A percentile compares a stretch with the other conserved stretches of the same genome.
Conservation (phyloP, 768 basidiomycete genomes). For the Termitomyces titanicus region DNA sequence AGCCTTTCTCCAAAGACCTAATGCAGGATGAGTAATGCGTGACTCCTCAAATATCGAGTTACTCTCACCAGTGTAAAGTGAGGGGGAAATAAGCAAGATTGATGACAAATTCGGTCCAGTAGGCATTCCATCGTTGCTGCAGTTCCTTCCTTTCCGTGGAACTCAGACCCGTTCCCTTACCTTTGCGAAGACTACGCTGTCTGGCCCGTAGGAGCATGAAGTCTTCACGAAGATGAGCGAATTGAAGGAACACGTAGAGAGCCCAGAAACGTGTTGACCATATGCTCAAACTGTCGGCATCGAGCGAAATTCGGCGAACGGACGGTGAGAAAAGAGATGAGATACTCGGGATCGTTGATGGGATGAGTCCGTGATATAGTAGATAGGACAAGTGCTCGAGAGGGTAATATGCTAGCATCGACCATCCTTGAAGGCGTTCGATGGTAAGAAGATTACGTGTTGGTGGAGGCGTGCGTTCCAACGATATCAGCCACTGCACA, state of each 20-base stretch:
- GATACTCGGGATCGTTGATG: conserved; percentile 47
- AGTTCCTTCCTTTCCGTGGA: conserved; percentile 54
- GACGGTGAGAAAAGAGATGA: conserved; percentile 37
- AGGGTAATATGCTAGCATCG: conserved; percentile 79
- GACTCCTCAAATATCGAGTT: not conserved
- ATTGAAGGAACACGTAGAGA: conserved; percentile 71
- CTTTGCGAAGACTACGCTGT: conserved; percentile 54
- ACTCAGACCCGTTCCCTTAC: conserved; percentile 46
- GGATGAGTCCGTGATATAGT: conserved; percentile 55
- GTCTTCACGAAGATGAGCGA: conserved; percentile 70
- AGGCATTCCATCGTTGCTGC: conserved; percentile 56
- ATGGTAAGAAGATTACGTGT: conserved; percentile 70
- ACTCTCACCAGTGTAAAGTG: conserved; percentile 75
- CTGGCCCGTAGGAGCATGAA: conserved; percentile 51
- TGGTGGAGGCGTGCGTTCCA: conserved; percentile 69
- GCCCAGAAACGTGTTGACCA: conserved; percentile 87
- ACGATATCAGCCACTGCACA: conserved; percentile 72
- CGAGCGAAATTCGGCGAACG: conserved; percentile 39
- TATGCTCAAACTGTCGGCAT: conserved; percentile 45
- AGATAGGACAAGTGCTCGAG: conserved; percentile 76
- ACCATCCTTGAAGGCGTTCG: conserved; percentile 76
- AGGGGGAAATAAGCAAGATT: conserved; percentile 79
- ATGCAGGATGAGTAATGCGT: not conserved
- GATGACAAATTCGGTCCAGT: conserved; percentile 67
- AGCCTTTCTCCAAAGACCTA: conserved; percentile 68